These are phyloP conservation scores for Saturnispora bothae DNA, from an alignment of 805 yeast species.

Conservation along the genomic window DNA sequence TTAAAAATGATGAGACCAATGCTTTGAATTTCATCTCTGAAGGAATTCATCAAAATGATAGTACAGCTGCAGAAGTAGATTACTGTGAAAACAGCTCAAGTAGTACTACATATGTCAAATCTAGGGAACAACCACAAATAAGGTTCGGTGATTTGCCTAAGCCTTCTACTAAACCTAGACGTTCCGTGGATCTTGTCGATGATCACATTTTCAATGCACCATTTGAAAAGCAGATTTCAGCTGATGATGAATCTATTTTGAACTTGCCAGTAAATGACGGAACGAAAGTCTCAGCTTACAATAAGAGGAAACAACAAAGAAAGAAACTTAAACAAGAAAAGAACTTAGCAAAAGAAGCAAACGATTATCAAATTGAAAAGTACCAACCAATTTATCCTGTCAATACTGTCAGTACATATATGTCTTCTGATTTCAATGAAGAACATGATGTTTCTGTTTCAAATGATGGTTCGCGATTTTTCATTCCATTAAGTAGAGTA, in stretches of 20 bases:
- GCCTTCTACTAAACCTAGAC: slow-evolving; percentile 57
- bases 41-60: slow-evolving; percentile 12
- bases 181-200: no score
- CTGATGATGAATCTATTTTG: no score
- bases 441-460: not conserved
- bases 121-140: slow-evolving; percentile 17
- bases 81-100: not conserved
- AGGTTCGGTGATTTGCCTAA: slow-evolving; percentile 52
- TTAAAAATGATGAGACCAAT: slow-evolving; percentile 18
- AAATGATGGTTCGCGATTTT: not conserved
- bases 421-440: not conserved
- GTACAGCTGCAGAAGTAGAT: not conserved
- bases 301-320: slow-evolving; percentile 17
- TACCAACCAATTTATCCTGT: not conserved
- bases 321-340: slow-evolving; percentile 6
- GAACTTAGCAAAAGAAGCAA: not conserved
- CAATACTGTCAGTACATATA: not conserved
- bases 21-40: slow-evolving; percentile 23
- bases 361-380: not conserved
- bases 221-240: no score
- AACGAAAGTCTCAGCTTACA: slow-evolving; percentile 15
- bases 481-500: not conserved
- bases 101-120: not conserved
- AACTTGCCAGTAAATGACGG: no score
- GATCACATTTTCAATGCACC: no score